These are phyloP conservation scores for Talaromyces liani DNA, from an alignment of 495 filamentous ascomycete species.

Conservation along the genomic window DNA sequence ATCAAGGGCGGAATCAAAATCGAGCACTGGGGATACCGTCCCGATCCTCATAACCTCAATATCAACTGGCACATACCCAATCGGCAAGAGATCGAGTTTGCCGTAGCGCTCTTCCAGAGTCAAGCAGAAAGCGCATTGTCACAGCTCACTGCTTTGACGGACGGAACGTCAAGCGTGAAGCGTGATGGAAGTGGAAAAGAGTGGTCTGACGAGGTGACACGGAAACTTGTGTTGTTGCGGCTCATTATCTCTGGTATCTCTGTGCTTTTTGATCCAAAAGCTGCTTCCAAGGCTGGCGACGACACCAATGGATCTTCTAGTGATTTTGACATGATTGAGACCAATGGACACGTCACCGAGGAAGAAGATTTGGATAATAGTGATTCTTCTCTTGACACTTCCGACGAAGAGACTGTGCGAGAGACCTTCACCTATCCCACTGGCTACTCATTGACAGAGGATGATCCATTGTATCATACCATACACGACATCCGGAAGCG, in stretches of 20 bases:
- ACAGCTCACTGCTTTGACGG: constrained; percentile 65
- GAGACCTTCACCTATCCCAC: constrained; percentile 78
- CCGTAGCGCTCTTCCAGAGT: constrained; percentile 76
- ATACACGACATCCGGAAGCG: constrained; percentile 76
- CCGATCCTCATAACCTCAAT: constrained; percentile 63
- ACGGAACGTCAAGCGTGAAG: constrained; percentile 76
- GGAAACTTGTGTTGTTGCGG: constrained; percentile 78
- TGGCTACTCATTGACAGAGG: constrained; percentile 69
- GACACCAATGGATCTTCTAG: constrained; percentile 16
- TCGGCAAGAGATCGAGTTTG: constrained; percentile 74
- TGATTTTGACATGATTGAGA: constrained; percentile 34
- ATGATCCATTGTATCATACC: constrained; percentile 55
- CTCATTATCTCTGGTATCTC: constrained; percentile 83
- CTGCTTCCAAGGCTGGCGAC: constrained; percentile 40
- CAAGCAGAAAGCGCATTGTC: constrained; percentile 63
- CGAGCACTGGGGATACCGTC: constrained; percentile 69
- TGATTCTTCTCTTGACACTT: constrained; percentile 55
- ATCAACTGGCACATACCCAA: constrained; percentile 89
- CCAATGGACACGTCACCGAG: constrained; percentile 18
- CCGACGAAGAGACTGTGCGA: constrained; percentile 75
- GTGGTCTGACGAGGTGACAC: constrained; percentile 93
- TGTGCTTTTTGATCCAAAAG: constrained; percentile 74
- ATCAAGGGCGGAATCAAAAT: constrained; percentile 49
- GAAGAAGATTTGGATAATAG: constrained; percentile 47
- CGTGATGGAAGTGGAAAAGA: constrained; percentile 93